These are phyloP conservation scores for Tetradesmus lagerheimii DNA, from an alignment of 139 green algal species.

Conservation along the genomic window DNA sequence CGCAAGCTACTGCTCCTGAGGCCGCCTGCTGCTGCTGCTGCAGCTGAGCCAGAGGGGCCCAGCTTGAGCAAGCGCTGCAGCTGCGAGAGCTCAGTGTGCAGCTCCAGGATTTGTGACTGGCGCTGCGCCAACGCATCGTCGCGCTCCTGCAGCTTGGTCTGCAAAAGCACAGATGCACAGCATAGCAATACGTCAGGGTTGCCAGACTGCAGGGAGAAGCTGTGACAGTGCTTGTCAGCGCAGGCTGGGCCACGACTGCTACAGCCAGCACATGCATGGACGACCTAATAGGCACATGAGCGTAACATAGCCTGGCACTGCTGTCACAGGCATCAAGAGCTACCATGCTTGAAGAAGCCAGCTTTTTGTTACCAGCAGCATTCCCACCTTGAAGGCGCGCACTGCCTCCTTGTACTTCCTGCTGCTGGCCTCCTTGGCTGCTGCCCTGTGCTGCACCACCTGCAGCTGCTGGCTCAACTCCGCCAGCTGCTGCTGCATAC, in stretches of 20 bases:
- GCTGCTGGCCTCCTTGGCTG: slow-evolving; percentile 58
- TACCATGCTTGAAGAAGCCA: too few relatives aligned
- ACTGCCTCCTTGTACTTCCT: slow-evolving; percentile 74
- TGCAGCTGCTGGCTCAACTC: slow-evolving; percentile 59
- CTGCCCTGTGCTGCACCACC: slow-evolving; percentile 47
- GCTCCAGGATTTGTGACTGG: slow-evolving; percentile 54
- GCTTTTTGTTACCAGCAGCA: too few relatives aligned
- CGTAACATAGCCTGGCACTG: too few relatives aligned
- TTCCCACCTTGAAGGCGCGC: slow-evolving; percentile 57
- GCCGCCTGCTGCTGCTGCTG: background rate
- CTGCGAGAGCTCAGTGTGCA: slow-evolving; percentile 56
- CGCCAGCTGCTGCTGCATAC: slow-evolving; percentile 44
- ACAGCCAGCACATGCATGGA: too few relatives aligned
- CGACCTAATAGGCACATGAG: too few relatives aligned
- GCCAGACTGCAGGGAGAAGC: background rate
- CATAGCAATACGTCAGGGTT: background rate
- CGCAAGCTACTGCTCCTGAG: background rate
- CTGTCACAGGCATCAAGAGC: too few relatives aligned
- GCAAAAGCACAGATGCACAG: background rate
- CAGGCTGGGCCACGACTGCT: too few relatives aligned
- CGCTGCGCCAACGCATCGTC: slow-evolving; percentile 44
- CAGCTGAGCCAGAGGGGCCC: background rate
- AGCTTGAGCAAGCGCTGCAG: slow-evolving; percentile 53
- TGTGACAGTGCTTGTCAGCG: background rate
- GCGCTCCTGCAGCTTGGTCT: slow-evolving; percentile 50